Conservation (phyloP, 441 rosid genomes). For the Gossypium gossypioides region DNA sequence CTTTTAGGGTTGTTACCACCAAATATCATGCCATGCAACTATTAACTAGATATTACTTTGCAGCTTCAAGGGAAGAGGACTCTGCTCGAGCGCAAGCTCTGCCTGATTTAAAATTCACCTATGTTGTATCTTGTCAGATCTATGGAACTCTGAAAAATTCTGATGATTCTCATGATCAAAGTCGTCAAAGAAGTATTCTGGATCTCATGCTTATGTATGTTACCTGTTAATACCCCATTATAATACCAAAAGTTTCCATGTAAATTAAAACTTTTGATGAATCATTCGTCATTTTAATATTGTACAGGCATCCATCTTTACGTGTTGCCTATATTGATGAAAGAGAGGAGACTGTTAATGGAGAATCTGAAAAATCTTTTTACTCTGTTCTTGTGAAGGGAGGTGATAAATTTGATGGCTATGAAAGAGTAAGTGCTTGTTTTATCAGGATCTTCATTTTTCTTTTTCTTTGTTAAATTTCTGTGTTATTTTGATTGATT, state of each 20-base stretch:
- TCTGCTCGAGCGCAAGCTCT: conserved; percentile 32
- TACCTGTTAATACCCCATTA: conserved; percentile 9
- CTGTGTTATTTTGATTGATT: neutral
- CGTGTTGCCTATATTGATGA: conserved; percentile 73
- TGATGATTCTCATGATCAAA: conserved; percentile 44
- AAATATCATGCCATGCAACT: neutral
- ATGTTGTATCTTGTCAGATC: conserved; percentile 62
- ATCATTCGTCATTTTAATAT: conserved; percentile 1
- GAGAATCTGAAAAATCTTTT: conserved; percentile 36
- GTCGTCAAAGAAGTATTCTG: conserved; percentile 35
- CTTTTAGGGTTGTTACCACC: neutral
- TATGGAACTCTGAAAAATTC: conserved; percentile 57
- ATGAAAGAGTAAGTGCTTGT: conserved; percentile 11
- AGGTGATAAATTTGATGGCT: conserved; percentile 20
- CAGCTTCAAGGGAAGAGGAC: neutral
- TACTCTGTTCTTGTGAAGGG: conserved; percentile 68
- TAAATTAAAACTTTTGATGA: neutral
- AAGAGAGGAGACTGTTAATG: conserved; percentile 49
- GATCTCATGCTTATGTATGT: conserved; percentile 49
- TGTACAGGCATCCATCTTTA: conserved; percentile 49
- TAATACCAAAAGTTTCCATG: neutral
- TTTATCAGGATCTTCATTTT: neutral
- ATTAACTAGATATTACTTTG: neutral
- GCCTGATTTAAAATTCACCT: conserved; percentile 53
- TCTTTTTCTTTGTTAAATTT: neutral